phyloP scores from a whole-genome alignment of 1,139 yeast genomes.

The Arxiozyma heterogenica region DNA sequence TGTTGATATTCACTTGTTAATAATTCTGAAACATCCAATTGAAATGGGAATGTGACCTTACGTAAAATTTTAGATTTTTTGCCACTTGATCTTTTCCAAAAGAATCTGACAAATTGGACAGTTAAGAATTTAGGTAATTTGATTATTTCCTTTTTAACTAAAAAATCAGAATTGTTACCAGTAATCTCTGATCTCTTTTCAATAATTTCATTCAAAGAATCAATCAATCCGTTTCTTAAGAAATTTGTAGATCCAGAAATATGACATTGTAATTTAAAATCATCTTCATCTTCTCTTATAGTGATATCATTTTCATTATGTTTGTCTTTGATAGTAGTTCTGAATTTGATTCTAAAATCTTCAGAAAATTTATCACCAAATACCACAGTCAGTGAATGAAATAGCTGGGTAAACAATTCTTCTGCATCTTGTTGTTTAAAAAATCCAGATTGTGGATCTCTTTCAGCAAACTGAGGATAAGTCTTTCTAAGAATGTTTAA shows the following conservation, averaged over 20 bases:
- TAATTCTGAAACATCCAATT: slow-evolving; percentile 78
- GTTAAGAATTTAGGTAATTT: slow-evolving; percentile 82
- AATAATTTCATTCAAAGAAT: slow-evolving; percentile 64
- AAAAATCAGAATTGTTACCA: slow-evolving; percentile 61
- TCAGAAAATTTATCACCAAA: slow-evolving; percentile 42
- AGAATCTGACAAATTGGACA: slow-evolving; percentile 88
- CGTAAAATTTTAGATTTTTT: slow-evolving; percentile 89
- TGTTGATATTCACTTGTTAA: slow-evolving; percentile 65
- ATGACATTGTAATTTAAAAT: slow-evolving; percentile 77
- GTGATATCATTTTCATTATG: slow-evolving; percentile 51
- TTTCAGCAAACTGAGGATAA: slow-evolving; percentile 86
- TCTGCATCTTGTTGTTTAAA: slow-evolving; percentile 97
- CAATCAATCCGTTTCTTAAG: slow-evolving; percentile 72
- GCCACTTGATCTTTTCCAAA: slow-evolving; percentile 87
- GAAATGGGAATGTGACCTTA: slow-evolving; percentile 90
- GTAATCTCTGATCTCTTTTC: slow-evolving; percentile 70
- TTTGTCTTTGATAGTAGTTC: slow-evolving; percentile 46
- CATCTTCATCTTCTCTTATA: slow-evolving; percentile 46
- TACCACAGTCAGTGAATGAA: slow-evolving; percentile 43
- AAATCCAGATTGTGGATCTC: slow-evolving; percentile 51
- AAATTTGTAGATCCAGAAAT: slow-evolving; percentile 80
- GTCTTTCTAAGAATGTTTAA: slow-evolving; percentile 52
- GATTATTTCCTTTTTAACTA: slow-evolving; percentile 58
- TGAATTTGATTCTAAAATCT: slow-evolving; percentile 59
- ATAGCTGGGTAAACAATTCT: slow-evolving; percentile 80